Conservation (phyloP, 2,329 filamentous ascomycete species). For the Trichoderma brevicompactum region DNA sequence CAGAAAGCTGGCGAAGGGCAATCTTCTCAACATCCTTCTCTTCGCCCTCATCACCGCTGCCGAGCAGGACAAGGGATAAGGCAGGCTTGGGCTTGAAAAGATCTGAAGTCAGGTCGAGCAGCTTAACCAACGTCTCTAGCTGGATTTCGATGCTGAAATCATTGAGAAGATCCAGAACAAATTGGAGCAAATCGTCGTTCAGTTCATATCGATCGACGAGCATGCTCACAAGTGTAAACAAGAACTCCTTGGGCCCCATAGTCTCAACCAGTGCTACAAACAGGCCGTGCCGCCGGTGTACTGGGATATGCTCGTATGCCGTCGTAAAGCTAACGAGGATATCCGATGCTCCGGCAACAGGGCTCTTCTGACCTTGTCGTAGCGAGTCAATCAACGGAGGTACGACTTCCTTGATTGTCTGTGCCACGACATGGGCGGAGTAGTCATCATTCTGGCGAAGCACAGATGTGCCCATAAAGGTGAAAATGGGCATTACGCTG, state of each 20-base stretch:
- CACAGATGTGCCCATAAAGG: conserved; percentile 92
- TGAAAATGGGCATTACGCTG: conserved; percentile 99
- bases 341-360: conserved; percentile 82
- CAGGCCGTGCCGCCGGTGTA: conserved; percentile 78
- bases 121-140: conserved; percentile 75
- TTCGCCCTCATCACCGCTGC: conserved; percentile 53
- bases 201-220: conserved; percentile 85
- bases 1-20: conserved; percentile 58
- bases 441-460: conserved; percentile 94
- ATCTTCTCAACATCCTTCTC: conserved; percentile 55
- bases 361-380: conserved; percentile 75
- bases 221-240: conserved; percentile 87
- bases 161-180: conserved; percentile 74
- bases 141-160: conserved; percentile 76
- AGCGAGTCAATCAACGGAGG: conserved; percentile 88
- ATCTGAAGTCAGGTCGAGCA: conserved; percentile 75
- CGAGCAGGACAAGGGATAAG: conserved; percentile 74
- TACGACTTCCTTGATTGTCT: conserved; percentile 92
- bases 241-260: conserved; percentile 81
- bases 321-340: conserved; percentile 94
- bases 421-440: conserved; percentile 92
- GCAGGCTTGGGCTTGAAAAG: conserved; percentile 74
- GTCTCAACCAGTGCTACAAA: conserved; percentile 86
- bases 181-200: conserved; percentile 73
- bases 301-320: conserved; percentile 93